Evolutionary conservation across 345 rosid species (phyloP), one percentile per base, ranked within the genome.

Genomic region (Boechera divaricarpa): DNA sequence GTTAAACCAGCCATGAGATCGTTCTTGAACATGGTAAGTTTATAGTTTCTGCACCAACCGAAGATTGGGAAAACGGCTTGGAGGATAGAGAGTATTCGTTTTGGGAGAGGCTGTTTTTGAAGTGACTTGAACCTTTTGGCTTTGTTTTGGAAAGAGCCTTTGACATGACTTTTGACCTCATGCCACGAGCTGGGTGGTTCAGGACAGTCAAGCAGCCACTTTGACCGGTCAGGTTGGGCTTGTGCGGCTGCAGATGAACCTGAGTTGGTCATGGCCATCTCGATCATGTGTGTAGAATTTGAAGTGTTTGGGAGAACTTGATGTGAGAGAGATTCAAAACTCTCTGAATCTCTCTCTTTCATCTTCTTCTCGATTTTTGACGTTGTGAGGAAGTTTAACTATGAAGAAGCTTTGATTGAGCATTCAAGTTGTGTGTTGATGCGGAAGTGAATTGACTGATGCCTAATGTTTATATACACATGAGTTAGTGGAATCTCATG

Each of bases 301-400:
- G 97, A 94, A 92, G 97, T 90, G 97, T 85, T 94, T 88, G 95
- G 95, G 90, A 70, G 88, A 94, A 94, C 93, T 74, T 67, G 67
- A 62, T 64, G 63, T 63, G 81, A 69, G 79, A 78, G 83, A 78
- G 82, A 67, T 41, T 67, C 77, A 29, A 16, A n/a, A 67, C 49
- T 71, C 68, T 72, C 68, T 74, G 75, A 54, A 47, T 80, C 54
- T 83, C 69, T 73, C 74, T 81, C n/a, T n/a, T n/a, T 77, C 67
- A 16, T 21, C 62, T 33, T 63, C 18, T 39, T 75, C 35, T 73
- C 29, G 35, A 29, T 72, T 70, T 81, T 39, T 51, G 56, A 1
- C 18, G 63, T 53, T 76, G 24, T 9, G 26, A 24, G 8, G 70
- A 67, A 65, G 53, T 42, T 49, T 59, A 41, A 31, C 63, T 66